Percentiles rank a stretch among this genome's conserved stretches.
Conservation (phyloP, 164 flowering plant genomes). For the Umbellularia californica region DNA sequence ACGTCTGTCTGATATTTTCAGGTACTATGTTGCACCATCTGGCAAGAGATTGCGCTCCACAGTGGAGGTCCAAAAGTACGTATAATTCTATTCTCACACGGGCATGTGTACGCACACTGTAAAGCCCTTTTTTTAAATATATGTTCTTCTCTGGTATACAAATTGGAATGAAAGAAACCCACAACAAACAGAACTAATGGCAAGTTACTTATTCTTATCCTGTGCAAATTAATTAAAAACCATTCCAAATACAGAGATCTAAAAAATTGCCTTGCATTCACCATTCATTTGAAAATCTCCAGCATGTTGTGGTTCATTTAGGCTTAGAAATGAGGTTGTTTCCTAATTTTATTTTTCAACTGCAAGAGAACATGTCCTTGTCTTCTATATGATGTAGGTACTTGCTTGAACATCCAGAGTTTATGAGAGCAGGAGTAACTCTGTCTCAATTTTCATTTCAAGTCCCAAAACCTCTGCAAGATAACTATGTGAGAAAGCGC, state of each 20-base stretch:
- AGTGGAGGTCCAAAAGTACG: slow-evolving; percentile 76
- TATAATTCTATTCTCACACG: background rate
- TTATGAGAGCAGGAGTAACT: slow-evolving; percentile 38
- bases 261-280: background rate
- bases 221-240: too few species aligned
- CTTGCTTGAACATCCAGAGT: slow-evolving; percentile 63
- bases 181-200: background rate
- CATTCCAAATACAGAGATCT: too few species aligned
- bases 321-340: background rate
- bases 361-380: background rate
- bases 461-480: slow-evolving; percentile 77
- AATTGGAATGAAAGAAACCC: background rate
- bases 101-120: background rate
- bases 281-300: background rate
- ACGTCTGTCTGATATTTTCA: slow-evolving; percentile 22
- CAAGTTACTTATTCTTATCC: too few species aligned
- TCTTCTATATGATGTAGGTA: slow-evolving; percentile 33
- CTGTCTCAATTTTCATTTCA: slow-evolving; percentile 72
- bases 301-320: background rate
- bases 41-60: slow-evolving; percentile 83
- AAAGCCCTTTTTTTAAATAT: background rate
- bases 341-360: background rate
- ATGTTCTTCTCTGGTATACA: background rate
- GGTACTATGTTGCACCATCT: slow-evolving; percentile 77
- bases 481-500: slow-evolving; percentile 78